A percentile compares a stretch with the other conserved stretches of the same genome.
These are phyloP conservation scores for Thymus mandschuricus DNA, from an alignment of 257 asterid species.

Conservation along the genomic window DNA sequence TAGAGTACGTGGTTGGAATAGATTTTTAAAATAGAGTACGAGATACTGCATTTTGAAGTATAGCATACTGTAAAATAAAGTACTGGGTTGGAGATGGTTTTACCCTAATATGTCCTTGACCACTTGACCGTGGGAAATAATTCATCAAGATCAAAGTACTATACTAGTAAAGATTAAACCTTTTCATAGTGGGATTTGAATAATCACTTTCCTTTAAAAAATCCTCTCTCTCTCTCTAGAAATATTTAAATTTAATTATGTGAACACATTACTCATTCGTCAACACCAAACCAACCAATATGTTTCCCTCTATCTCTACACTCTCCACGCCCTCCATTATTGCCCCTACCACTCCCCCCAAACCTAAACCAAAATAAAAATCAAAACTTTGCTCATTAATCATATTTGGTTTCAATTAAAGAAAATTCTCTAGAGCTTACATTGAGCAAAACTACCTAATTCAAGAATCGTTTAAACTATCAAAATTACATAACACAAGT, in stretches of 20 bases:
- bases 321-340: slow-evolving; percentile 36
- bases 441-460: too few species aligned
- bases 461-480: too few species aligned
- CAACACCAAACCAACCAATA: slow-evolving; percentile 53
- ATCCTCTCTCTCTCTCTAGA: neutral
- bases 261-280: slow-evolving; percentile 36
- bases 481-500: too few species aligned
- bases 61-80: too few species aligned
- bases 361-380: slow-evolving; percentile 6
- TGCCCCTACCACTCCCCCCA: slow-evolving; percentile 24
- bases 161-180: neutral
- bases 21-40: too few species aligned
- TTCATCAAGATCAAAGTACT: neutral
- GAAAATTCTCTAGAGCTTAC: too few species aligned
- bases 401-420: too few species aligned
- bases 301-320: slow-evolving; percentile 20
- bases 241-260: neutral
- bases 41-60: too few species aligned
- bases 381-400: neutral
- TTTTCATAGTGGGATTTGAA: slow-evolving; percentile 28
- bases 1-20: too few species aligned
- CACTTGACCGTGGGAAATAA: slow-evolving; percentile 23
- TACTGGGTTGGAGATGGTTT: too few species aligned
- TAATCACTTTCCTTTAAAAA: neutral
- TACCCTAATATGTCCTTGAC: neutral